Conservation (phyloP, 257 asterid genomes). For the Craterostigma plantagineum region DNA sequence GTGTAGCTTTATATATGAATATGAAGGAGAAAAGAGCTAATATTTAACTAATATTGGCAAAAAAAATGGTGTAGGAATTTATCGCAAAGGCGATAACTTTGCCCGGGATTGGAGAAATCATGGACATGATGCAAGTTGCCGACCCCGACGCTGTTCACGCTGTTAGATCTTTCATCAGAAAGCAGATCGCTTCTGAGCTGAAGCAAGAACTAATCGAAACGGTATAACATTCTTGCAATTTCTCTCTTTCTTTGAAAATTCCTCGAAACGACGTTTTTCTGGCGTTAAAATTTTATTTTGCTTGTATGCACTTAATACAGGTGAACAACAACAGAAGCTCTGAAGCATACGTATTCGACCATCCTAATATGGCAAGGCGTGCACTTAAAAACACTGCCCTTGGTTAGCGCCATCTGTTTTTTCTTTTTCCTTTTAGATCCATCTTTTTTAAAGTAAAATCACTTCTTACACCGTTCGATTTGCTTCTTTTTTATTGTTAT, state of each 20-base stretch:
- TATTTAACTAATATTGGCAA: too few relatives aligned
- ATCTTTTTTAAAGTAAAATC: not conserved
- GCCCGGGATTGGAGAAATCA: constrained; percentile 72
- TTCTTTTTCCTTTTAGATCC: not conserved
- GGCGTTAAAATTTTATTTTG: too few relatives aligned
- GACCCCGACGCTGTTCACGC: constrained; percentile 90
- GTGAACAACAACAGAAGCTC: constrained; percentile 40
- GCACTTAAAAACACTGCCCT: constrained; percentile 52
- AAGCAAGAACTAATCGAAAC: constrained; percentile 39
- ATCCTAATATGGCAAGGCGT: constrained; percentile 51
- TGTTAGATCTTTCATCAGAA: constrained; percentile 46
- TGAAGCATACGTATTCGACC: constrained; percentile 37
- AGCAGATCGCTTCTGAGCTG: constrained; percentile 59
- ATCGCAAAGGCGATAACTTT: constrained; percentile 67
- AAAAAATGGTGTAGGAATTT: constrained; percentile 34
- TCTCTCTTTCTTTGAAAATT: too few relatives aligned
- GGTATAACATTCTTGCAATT: constrained; percentile 13
- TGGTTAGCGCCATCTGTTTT: constrained; percentile 20
- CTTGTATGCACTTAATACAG: too few relatives aligned
- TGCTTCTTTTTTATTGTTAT: not conserved
- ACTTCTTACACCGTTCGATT: constrained; percentile 1
- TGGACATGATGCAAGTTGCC: constrained; percentile 79
- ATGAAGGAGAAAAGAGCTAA: not conserved
- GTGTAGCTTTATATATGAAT: constrained; percentile 14
- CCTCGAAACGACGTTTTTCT: too few relatives aligned